These are phyloP conservation scores for Chamaecyparis obtusa DNA, from an alignment of 75 land plant species.

Conservation along the genomic window DNA sequence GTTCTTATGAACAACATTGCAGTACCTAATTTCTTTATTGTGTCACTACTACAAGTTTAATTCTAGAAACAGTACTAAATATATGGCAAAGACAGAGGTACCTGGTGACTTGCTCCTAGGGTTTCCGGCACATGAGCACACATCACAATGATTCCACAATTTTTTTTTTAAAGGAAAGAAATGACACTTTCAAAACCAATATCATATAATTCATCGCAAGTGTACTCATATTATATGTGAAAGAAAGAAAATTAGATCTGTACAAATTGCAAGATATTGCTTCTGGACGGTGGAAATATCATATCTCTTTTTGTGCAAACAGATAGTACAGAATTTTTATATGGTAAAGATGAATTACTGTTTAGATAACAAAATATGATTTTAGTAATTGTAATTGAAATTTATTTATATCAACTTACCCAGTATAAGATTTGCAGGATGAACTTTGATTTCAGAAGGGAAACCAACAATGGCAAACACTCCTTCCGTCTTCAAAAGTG, in stretches of 20 bases:
- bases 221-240: not conserved
- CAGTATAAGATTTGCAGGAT: constrained; percentile 34
- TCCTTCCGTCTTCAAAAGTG: constrained; percentile 64
- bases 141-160: not conserved
- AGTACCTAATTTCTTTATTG: not conserved
- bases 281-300: not conserved
- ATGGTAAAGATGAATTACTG: not conserved
- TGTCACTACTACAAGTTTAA: not conserved
- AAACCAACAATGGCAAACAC: constrained; percentile 63
- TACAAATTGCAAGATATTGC: not conserved
- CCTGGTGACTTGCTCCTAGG: not conserved
- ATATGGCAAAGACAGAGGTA: not conserved
- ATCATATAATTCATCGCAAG: not conserved
- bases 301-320: not conserved
- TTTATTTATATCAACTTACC: constrained; percentile 33
- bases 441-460: constrained; percentile 56
- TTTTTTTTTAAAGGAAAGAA: too few species aligned
- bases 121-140: not conserved
- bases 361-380: not conserved
- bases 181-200: not conserved
- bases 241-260: not conserved
- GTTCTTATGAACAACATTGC: not conserved
- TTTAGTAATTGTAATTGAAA: not conserved
- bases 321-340: too few species aligned
- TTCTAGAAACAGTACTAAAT: not conserved